Evolutionary conservation across 2,329 filamentous ascomycete genomes (phyloP).

Genomic region (Fusarium drepaniforme): DNA sequence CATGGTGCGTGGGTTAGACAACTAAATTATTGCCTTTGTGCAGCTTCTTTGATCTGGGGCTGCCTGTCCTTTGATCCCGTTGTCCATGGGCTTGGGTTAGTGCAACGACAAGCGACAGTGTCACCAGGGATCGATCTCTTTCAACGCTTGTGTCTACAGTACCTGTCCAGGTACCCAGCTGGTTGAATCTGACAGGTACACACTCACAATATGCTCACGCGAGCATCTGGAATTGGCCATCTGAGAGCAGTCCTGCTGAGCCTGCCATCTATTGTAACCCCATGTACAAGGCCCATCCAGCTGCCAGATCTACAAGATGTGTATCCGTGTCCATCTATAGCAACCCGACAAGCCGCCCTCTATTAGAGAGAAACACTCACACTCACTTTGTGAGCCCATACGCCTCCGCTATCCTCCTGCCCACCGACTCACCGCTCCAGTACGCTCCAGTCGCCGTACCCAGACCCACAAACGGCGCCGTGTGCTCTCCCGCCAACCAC

Average conservation of each 20-base stretch:
- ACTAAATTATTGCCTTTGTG: not conserved
- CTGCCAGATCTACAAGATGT: not conserved
- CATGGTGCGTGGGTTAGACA: not conserved
- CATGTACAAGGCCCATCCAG: not conserved
- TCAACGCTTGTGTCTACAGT: not conserved
- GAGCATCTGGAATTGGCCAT: slow-evolving; percentile 10
- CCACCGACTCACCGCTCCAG: slow-evolving; percentile 89
- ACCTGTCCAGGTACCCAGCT: not conserved
- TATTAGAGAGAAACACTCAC: slow-evolving; percentile 13
- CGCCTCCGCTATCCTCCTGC: slow-evolving; percentile 68
- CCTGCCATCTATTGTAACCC: slow-evolving; percentile 5
- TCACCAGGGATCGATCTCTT: slow-evolving; percentile 25
- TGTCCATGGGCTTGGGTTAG: not conserved
- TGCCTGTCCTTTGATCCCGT: not conserved
- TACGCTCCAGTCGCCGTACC: slow-evolving; percentile 93
- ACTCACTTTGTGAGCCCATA: slow-evolving; percentile 56
- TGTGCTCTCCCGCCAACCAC: slow-evolving; percentile 93
- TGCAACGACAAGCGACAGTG: slow-evolving; percentile 12
- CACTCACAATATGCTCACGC: slow-evolving; percentile 33
- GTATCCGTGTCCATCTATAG: not conserved
- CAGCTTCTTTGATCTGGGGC: not conserved
- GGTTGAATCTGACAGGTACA: slow-evolving; percentile 13
- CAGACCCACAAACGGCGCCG: slow-evolving; percentile 87
- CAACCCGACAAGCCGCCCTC: not conserved
- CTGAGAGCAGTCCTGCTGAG: slow-evolving; percentile 4